Conservation (phyloP, 208 protist species). For the Leishmania arabica region DNA sequence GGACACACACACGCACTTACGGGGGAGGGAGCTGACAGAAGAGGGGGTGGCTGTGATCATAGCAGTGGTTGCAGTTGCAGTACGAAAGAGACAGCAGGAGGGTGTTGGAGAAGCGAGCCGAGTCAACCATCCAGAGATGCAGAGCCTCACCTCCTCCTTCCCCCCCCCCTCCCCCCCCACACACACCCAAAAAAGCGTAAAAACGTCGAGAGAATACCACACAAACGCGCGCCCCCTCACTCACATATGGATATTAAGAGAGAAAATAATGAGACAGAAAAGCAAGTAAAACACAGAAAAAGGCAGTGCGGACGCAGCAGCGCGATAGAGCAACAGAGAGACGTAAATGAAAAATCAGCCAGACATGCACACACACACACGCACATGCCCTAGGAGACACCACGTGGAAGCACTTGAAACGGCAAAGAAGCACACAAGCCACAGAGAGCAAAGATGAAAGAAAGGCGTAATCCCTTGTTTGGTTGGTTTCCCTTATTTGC, state of each 20-base stretch:
- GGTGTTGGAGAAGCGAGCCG: background rate
- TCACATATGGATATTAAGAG: background rate
- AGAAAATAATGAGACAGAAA: background rate
- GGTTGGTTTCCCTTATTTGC: background rate
- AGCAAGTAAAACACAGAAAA: background rate
- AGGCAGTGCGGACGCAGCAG: background rate
- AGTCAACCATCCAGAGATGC: background rate
- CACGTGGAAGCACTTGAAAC: background rate
- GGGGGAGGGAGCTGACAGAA: background rate
- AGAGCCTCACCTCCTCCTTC: background rate
- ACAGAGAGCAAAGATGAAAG: background rate
- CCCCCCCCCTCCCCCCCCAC: too few relatives aligned
- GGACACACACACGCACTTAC: background rate
- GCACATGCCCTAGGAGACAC: background rate
- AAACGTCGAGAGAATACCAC: background rate
- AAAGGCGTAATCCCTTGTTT: background rate
- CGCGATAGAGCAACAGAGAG: background rate
- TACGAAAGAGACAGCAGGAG: background rate
- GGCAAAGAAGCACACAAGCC: background rate
- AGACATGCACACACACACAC: background rate
- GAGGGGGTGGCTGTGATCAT: background rate
- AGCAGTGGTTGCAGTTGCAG: background rate
- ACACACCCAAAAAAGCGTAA: too few relatives aligned
- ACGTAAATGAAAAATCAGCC: background rate
- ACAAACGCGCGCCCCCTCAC: background rate